phyloP scores from a whole-genome alignment of 2,329 filamentous ascomycete genomes.

The Aspergillus pseudoviridinutans region DNA sequence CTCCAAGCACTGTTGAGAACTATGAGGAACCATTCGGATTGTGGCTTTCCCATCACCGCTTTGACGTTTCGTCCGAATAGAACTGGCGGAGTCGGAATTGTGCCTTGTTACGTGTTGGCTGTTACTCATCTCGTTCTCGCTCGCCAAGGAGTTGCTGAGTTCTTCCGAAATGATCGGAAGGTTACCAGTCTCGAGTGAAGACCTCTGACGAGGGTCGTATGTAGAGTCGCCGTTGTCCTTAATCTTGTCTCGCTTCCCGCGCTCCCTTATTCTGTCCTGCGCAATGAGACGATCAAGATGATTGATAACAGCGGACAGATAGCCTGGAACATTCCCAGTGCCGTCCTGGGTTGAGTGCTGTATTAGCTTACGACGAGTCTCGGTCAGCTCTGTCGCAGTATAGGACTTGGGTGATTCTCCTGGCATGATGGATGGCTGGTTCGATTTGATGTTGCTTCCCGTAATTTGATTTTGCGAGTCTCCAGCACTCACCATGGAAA shows the following conservation, averaged over 20 bases:
- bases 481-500: constrained; percentile 34
- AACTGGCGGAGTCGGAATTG: constrained; percentile 5
- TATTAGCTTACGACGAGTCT: constrained; percentile 56
- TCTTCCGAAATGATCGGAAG: constrained; percentile 54
- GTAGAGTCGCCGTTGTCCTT: constrained; percentile 7
- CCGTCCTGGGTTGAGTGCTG: constrained; percentile 46
- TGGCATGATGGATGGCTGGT: constrained; percentile 37
- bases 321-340: constrained; percentile 43
- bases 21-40: constrained; percentile 55
- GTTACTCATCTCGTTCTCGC: constrained; percentile 7
- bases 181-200: constrained; percentile 17
- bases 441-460: constrained; percentile 27
- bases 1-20: constrained; percentile 43
- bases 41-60: constrained; percentile 39
- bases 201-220: constrained; percentile 16
- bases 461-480: constrained; percentile 14
- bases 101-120: constrained; percentile 6
- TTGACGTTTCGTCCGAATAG: constrained; percentile 6
- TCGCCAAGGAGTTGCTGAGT: constrained; percentile 16
- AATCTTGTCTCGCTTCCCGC: background rate
- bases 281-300: constrained; percentile 57
- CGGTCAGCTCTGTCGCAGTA: constrained; percentile 52
- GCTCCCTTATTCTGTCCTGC: constrained; percentile 25
- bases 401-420: constrained; percentile 49
- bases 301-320: constrained; percentile 58